Base-by-base conservation (phyloP, 352 stramenopile species). In the Phytophthora tubulina region DNA sequence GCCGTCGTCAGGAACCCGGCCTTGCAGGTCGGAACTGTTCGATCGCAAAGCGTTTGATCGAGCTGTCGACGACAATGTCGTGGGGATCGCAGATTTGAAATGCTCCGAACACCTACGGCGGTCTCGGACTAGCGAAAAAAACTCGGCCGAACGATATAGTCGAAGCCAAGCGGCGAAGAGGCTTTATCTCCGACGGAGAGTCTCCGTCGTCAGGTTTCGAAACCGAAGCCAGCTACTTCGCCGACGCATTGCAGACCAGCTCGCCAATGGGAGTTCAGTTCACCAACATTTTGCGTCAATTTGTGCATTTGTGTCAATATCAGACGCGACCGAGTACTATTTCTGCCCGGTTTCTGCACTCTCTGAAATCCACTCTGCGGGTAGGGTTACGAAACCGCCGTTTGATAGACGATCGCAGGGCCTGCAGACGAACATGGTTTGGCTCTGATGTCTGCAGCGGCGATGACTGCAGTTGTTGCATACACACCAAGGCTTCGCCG, bases 331-430 rank as follows among this genome's bases (percentile, higher is more conserved):
- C 17, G 6, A 54, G 61, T 68, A 68, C 50, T 49, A 49, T 55
- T 46, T 48, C 3, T 21, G 49, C 15, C 39, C 10, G 5, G 36
- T 66, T 31, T 68, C 8, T 68, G 32, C 13, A 45, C 31, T 6
- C 36, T 27, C 17, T 15, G 61, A 62, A 68, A 68, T 68, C 61
- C 50, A 68, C 17, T 36, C 32, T 11, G 46, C 36, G 46, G 30
- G 1, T 65, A 62, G 54, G 51, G 57, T n/a, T 56, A 33, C 51
- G 14, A 51, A 60, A 59, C 60, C 3, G 50, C 38, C 61, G n/a
- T 38, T 68, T 68, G 61, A 48, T 54, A 33, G 61, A 67, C 59
- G 59, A 60, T 67, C 59, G 59, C 45, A 38, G 33, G 15, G 15
- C 11, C 32, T 30, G 31, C 30, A 63, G 42, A 65, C 57, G 58